Percentiles rank a stretch among this genome's conserved stretches.
phyloP scores from a whole-genome alignment of 345 rosid species.

The Hibiscus syriacus region DNA sequence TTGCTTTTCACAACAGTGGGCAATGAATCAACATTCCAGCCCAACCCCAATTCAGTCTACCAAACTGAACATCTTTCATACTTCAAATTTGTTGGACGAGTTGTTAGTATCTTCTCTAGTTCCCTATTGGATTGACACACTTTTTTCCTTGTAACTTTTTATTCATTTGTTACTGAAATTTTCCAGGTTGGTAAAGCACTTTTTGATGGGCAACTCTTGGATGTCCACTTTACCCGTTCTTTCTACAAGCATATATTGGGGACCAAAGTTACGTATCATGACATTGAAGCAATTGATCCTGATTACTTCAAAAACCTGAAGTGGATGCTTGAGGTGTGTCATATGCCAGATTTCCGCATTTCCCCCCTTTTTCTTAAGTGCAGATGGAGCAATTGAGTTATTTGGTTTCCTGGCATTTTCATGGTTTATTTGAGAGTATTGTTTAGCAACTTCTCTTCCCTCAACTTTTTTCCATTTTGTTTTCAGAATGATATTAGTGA shows the following conservation, averaged over 20 bases:
- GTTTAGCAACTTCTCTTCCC: neutral
- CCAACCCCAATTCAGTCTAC: conserved; percentile 92
- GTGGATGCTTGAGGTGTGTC: conserved; percentile 98
- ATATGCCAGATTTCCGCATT: neutral
- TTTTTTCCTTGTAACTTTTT: conserved; percentile 7
- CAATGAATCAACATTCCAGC: conserved; percentile 96
- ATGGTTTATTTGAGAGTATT: neutral
- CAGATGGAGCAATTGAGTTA: neutral
- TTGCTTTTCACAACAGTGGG: conserved; percentile 94
- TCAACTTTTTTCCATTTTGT: conserved; percentile 8
- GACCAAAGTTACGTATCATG: no score
- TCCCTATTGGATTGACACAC: conserved; percentile 4
- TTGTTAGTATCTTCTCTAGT: conserved; percentile 47
- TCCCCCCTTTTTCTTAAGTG: neutral
- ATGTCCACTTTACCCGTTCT: no score
- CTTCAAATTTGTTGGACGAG: conserved; percentile 96
- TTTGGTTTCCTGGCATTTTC: neutral
- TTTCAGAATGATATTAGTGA: conserved; percentile 86
- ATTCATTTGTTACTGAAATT: conserved; percentile 5
- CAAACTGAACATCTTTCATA: conserved; percentile 98
- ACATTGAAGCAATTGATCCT: no score
- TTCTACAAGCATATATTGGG: no score
- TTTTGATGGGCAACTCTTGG: conserved; percentile 89
- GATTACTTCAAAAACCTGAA: no score
- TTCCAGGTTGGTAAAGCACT: conserved; percentile 94